Evolutionary conservation across 2,329 filamentous ascomycete genomes (phyloP).

Genomic region (Byssothecium circinans): DNA sequence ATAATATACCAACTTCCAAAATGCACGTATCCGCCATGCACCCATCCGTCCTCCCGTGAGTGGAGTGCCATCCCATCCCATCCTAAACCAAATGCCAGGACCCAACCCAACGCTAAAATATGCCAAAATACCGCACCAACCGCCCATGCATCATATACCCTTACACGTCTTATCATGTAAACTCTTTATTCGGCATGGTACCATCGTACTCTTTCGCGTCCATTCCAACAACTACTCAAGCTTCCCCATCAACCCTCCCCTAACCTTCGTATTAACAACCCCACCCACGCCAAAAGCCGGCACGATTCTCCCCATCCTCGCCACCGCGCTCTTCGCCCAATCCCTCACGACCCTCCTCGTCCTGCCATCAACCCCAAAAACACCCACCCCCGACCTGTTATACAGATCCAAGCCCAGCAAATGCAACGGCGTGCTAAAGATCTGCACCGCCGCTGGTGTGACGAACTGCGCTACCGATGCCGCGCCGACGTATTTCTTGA

Average conservation of each 20-base stretch:
- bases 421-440: conserved; percentile 81
- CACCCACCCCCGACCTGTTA: conserved; percentile 61
- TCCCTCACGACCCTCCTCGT: conserved; percentile 68
- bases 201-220: too few species aligned
- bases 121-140: too few species aligned
- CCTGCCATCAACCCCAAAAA: conserved; percentile 58
- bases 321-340: conserved; percentile 72
- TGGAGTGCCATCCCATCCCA: too few species aligned
- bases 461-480: conserved; percentile 70
- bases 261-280: conserved; percentile 76
- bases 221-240: too few species aligned
- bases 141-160: too few species aligned
- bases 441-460: conserved; percentile 76
- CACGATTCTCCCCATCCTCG: conserved; percentile 80
- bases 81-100: too few species aligned
- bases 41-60: too few species aligned
- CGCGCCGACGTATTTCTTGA: conserved; percentile 55
- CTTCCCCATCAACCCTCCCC: conserved; percentile 65
- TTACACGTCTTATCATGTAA: too few species aligned
- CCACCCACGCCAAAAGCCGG: conserved; percentile 88
- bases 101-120: too few species aligned
- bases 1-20: too few species aligned
- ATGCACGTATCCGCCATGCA: too few species aligned
- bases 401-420: conserved; percentile 84
- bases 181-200: too few species aligned